These are phyloP conservation scores for Botrytis hyacinthi DNA, from an alignment of 2,329 filamentous ascomycete genomes.

Conservation along the genomic window DNA sequence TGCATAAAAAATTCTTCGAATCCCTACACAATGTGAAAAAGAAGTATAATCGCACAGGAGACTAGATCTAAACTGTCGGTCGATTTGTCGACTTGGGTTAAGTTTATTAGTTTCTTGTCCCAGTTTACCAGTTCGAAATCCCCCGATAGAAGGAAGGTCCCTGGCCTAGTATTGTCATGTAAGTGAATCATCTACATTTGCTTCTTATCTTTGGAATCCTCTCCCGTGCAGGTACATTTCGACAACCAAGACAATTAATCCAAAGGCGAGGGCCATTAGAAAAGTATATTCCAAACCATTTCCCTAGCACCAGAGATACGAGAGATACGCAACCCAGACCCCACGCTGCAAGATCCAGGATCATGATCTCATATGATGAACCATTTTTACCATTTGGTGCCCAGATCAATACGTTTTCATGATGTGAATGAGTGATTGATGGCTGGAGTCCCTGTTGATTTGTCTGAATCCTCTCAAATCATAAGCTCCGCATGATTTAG, in stretches of 20 bases:
- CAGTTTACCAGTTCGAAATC: not conserved
- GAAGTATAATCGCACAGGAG: not conserved
- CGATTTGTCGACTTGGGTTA: not conserved
- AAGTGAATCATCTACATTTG: not conserved
- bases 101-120: slow-evolving; percentile 1
- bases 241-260: not conserved
- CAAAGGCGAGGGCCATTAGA: not conserved
- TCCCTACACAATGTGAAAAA: not conserved
- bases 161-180: not conserved
- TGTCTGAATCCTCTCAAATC: not conserved
- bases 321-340: not conserved
- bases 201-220: slow-evolving; percentile 3
- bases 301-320: not conserved
- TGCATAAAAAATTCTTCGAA: not conserved
- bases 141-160: not conserved
- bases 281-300: slow-evolving; percentile 1
- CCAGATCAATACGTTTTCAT: slow-evolving; percentile 2
- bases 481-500: not conserved
- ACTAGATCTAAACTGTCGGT: not conserved
- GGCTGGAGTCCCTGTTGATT: not conserved
- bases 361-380: slow-evolving; percentile 9
- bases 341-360: slow-evolving; percentile 5
- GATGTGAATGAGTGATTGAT: not conserved
- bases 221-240: not conserved
- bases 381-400: not conserved